Conservation (phyloP, 441 rosid genomes). For the Manihot esculenta region DNA sequence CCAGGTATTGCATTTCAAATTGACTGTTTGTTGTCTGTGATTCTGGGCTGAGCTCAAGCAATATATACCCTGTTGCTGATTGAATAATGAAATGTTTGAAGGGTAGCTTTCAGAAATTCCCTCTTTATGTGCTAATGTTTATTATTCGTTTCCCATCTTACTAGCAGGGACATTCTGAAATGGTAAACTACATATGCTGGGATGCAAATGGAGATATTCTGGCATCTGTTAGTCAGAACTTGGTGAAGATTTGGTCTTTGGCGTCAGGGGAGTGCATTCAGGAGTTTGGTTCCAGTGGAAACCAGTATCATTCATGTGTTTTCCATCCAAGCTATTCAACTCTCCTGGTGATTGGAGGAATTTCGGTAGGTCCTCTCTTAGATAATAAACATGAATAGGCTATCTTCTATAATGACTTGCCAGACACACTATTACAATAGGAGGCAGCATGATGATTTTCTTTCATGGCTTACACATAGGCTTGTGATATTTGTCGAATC, state of each 20-base stretch:
- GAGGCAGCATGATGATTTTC: not conserved
- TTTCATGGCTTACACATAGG: conserved; percentile 1
- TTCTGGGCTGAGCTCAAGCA: not conserved
- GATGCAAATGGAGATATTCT: conserved; percentile 56
- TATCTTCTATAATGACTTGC: not conserved
- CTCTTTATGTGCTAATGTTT: not conserved
- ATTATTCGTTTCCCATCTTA: not conserved
- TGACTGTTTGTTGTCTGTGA: not conserved
- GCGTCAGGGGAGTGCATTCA: conserved; percentile 54
- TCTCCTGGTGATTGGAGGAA: conserved; percentile 63
- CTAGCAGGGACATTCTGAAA: conserved; percentile 52
- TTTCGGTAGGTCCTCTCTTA: conserved; percentile 48
- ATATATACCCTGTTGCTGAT: not conserved
- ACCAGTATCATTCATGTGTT: conserved; percentile 64
- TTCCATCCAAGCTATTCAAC: conserved; percentile 60
- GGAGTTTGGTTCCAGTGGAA: conserved; percentile 47
- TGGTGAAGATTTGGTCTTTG: conserved; percentile 65
- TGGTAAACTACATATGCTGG: conserved; percentile 66
- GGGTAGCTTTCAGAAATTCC: not conserved
- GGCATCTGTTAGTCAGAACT: conserved; percentile 64
- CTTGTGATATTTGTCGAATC: not conserved
- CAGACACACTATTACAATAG: too few relatives aligned
- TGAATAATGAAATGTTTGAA: not conserved
- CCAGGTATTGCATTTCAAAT: conserved; percentile 37
- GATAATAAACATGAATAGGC: too few relatives aligned